A percentile compares a stretch with the other conserved stretches of the same genome.
Conservation (phyloP, 192 early-diverging fungal species). For the Mortierella antarctica region DNA sequence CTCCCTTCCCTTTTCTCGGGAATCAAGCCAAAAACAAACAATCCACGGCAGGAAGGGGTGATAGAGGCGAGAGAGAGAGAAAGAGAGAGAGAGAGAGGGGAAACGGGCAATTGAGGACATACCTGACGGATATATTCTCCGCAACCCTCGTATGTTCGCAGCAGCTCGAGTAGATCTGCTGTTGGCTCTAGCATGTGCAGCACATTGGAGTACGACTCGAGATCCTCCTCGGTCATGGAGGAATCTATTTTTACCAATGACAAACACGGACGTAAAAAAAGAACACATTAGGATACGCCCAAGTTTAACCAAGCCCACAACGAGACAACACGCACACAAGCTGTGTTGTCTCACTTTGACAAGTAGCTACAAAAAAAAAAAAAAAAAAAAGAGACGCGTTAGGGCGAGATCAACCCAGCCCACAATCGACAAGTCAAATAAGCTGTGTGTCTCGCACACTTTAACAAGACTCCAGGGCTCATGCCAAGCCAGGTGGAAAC, state of each 20-base stretch:
- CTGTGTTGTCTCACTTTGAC: no score
- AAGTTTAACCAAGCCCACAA: no score
- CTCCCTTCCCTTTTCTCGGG: not conserved
- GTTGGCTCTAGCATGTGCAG: conserved; percentile 65
- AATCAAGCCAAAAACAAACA: not conserved
- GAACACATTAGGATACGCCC: no score
- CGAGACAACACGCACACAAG: no score
- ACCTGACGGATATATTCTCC: conserved; percentile 79
- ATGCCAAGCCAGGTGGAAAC: not conserved
- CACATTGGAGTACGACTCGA: conserved; percentile 67
- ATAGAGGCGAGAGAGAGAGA: not conserved
- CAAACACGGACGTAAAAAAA: not conserved
- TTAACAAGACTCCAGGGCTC: no score
- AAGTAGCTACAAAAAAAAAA: no score
- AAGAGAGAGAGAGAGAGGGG: not conserved
- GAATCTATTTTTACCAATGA: conserved; percentile 48
- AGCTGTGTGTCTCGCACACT: no score
- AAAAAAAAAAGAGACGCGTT: not conserved
- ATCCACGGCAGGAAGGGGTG: not conserved
- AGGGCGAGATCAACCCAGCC: not conserved
- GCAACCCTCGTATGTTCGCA: conserved; percentile 72
- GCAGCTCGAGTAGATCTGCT: conserved; percentile 60
- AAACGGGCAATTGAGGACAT: not conserved
- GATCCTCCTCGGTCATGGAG: conserved; percentile 73
- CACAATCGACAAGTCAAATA: not conserved